Conservation (phyloP, 371 early-diverging fungal genomes). For the Syncephalis fuscata region DNA sequence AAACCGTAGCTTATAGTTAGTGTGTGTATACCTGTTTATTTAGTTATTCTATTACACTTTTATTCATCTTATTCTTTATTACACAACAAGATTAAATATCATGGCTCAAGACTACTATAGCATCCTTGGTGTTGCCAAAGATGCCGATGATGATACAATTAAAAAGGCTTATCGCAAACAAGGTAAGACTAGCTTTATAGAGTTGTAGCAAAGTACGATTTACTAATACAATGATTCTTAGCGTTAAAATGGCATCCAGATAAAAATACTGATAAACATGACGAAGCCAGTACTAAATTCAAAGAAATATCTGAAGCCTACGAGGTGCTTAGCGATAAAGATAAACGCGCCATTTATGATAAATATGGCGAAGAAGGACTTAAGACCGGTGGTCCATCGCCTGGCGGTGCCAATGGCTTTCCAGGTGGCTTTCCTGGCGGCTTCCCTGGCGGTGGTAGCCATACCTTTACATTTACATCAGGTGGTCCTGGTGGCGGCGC, state of each 20-base stretch:
- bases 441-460: constrained; percentile 18
- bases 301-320: constrained; percentile 84
- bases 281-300: constrained; percentile 42
- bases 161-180: constrained; percentile 12
- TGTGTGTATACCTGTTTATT: too few species aligned
- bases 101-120: constrained; percentile 9
- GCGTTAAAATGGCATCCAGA: constrained; percentile 11
- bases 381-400: constrained; percentile 36
- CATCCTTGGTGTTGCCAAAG: constrained; percentile 59
- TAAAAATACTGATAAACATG: constrained; percentile 29
- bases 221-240: background rate
- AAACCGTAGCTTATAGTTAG: too few species aligned
- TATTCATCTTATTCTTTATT: background rate
- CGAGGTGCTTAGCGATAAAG: constrained; percentile 77
- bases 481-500: constrained; percentile 22
- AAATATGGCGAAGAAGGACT: constrained; percentile 72
- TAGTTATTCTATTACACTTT: too few species aligned
- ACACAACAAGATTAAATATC: background rate
- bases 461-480: constrained; percentile 36
- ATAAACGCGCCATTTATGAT: constrained; percentile 64
- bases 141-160: constrained; percentile 58
- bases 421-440: constrained; percentile 34
- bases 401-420: constrained; percentile 73
- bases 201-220: background rate
- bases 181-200: background rate